A percentile compares a stretch with the other conserved stretches of the same genome.
These are phyloP conservation scores for Pseudocohnilembus persalinus DNA, from an alignment of 169 alveolate genomes.

Conservation along the genomic window DNA sequence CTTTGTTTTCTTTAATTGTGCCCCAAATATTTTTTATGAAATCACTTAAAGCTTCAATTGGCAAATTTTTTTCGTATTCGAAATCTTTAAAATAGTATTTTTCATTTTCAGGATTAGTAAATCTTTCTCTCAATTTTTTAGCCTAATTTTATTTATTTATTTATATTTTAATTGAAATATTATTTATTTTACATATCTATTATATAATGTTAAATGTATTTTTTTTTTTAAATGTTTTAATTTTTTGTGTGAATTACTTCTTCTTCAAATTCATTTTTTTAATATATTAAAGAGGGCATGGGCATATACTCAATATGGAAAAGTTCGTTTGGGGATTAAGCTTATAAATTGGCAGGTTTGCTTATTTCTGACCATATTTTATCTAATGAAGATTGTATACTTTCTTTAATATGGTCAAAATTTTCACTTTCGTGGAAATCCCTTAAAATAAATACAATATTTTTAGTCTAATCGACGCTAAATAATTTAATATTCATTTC, in stretches of 20 bases:
- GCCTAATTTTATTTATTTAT: too few relatives aligned
- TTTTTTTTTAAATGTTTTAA: too few relatives aligned
- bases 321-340: not conserved
- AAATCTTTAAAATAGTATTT: conserved; percentile 2
- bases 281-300: not conserved
- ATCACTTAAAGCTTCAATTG: conserved; percentile 18
- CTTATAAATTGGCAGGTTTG: conserved; percentile 4
- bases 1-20: conserved; percentile 12
- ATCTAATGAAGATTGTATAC: not conserved
- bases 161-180: too few relatives aligned
- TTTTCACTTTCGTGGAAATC: conserved; percentile 22
- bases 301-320: conserved; percentile 12
- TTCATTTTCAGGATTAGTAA: not conserved
- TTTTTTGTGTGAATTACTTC: not conserved
- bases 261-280: not conserved
- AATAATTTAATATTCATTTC: conserved; percentile 28
- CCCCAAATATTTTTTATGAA: conserved; percentile 2
- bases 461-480: conserved; percentile 9
- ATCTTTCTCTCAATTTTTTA: conserved; percentile 1
- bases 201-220: too few relatives aligned
- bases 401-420: not conserved
- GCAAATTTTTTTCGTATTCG: conserved; percentile 3
- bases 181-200: too few relatives aligned
- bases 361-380: conserved; percentile 13
- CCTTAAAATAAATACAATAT: conserved; percentile 7